Evolutionary conservation across 306 rosid genomes (phyloP).

Genomic region (Cotoneaster glaucophyllus): DNA sequence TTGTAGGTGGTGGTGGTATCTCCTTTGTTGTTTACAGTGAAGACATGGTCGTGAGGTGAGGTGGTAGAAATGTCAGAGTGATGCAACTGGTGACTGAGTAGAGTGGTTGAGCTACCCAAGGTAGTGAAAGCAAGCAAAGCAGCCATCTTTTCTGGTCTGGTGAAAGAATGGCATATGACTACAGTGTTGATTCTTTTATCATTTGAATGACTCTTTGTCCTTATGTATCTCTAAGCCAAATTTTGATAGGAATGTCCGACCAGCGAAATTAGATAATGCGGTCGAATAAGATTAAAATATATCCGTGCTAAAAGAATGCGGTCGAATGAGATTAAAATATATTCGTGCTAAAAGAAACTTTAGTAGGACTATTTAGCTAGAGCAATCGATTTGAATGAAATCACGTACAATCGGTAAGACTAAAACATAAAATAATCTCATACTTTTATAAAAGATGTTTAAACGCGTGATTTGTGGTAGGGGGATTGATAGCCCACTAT

Average conservation of each 20-base stretch:
- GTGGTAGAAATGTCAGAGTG: not conserved
- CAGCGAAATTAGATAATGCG: not conserved
- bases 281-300: too few species aligned
- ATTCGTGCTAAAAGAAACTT: rapidly evolving
- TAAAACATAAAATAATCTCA: too few species aligned
- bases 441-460: too few species aligned
- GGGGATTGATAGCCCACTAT: not conserved
- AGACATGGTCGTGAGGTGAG: not conserved
- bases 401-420: rapidly evolving
- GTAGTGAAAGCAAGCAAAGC: not conserved
- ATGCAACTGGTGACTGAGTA: not conserved
- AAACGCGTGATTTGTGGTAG: not conserved
- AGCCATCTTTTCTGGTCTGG: not conserved
- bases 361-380: rapidly evolving
- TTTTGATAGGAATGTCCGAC: too few species aligned
- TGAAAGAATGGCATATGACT: not conserved
- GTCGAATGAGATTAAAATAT: too few species aligned
- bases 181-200: not conserved
- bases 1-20: not conserved
- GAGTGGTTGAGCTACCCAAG: not conserved
- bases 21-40: not conserved
- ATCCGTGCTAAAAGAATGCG: rapidly evolving
- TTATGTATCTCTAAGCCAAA: not conserved
- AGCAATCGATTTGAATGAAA: too few species aligned
- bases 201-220: not conserved